phyloP scores from a whole-genome alignment of 1,284 basidiomycete species.

The Boletellus dicymbophilus region DNA sequence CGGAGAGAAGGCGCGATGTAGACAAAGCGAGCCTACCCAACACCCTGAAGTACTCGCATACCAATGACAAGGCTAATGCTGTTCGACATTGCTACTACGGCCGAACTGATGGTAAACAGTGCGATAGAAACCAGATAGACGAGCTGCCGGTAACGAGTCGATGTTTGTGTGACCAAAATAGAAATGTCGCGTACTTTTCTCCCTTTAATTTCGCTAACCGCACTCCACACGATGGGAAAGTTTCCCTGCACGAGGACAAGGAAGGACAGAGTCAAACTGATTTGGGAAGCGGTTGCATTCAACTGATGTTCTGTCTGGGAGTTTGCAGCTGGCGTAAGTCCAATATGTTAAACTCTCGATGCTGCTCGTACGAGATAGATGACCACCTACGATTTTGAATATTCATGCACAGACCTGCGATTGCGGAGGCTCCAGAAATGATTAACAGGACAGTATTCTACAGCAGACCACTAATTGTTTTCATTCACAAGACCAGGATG shows the following conservation, averaged over 20 bases:
- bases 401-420: constrained; percentile 69
- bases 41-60: constrained; percentile 70
- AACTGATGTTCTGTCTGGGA: constrained; percentile 68
- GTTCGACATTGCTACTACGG: constrained; percentile 62
- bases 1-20: background rate
- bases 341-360: constrained; percentile 1
- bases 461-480: background rate
- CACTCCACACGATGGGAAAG: constrained; percentile 70
- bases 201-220: constrained; percentile 79
- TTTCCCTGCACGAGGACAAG: constrained; percentile 79
- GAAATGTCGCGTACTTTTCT: constrained; percentile 53
- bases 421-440: constrained; percentile 63
- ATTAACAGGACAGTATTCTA: constrained; percentile 58
- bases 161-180: background rate
- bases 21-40: constrained; percentile 36
- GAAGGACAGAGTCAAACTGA: constrained; percentile 75
- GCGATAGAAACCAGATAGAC: constrained; percentile 68
- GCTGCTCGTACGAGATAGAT: background rate
- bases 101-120: constrained; percentile 64
- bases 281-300: constrained; percentile 64
- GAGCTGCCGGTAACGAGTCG: constrained; percentile 37
- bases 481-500: background rate
- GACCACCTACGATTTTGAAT: constrained; percentile 65
- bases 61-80: constrained; percentile 72
- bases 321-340: constrained; percentile 62